Evolutionary conservation across 2,329 filamentous ascomycete genomes (phyloP), one percentile per base, ranked within the genome.

Genomic region (Fusarium newnesense): DNA sequence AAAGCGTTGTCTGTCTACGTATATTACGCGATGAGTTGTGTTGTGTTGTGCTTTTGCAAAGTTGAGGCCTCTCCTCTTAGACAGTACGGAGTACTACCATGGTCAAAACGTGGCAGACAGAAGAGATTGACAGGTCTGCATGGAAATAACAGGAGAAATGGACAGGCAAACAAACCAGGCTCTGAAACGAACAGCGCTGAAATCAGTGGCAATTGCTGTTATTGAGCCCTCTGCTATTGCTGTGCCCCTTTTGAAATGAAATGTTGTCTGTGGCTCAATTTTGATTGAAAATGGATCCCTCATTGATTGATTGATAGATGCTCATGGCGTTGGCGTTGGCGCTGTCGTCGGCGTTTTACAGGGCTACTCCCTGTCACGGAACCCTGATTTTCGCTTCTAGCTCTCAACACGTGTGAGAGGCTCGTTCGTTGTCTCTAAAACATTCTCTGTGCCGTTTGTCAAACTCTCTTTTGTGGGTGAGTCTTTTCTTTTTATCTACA

Each of bases 231-330:
- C 30, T 47, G 11, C 9, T 60, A 15, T 34, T 47, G 28, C 24
- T 65, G 50, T 39, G 28, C 65, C 65, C 65, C 47, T 68, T 67
- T 67, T 53, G 50, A 53, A 28, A 53, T 37, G 49, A 53, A 50
- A 39, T 21, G 11, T 26, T 61, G 24, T 42, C 32, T 44, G 56
- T 60, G 49, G 44, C 34, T 53, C 50, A 58, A 43, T 65, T 64
- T 61, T 61, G 60, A 68, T 68, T 68, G 63, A 61, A 53, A 60
- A 67, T 67, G 65, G 64, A 64, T 57, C 54, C 52, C 36, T 40
- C 42, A 19, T 37, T 53, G 24, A 39, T 12, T 52, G n/a, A 44
- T 47, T 58, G 40, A 58, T 30, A 36, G 30, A 69, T 67, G 42
- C 34, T 65, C 44, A 68, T 44, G 64, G 67, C 46, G 34, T 64